Evolutionary conservation across 768 basidiomycete genomes (phyloP).

Genomic region (Amanita rubescens): DNA sequence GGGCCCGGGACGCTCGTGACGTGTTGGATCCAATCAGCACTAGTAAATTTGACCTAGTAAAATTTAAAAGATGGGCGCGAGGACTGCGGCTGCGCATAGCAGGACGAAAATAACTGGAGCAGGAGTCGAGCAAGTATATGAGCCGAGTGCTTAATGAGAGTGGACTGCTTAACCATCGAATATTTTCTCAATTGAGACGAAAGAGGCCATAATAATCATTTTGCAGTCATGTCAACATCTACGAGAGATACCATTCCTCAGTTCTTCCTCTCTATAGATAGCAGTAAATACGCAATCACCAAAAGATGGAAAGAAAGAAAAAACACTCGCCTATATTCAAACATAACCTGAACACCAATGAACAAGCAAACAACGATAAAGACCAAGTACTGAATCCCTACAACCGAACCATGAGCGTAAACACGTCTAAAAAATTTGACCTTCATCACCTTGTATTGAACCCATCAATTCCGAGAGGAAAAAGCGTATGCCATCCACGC

Average conservation of each 20-base stretch:
- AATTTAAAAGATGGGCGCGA: too few relatives aligned
- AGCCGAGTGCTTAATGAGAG: too few relatives aligned
- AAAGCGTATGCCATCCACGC: constrained; percentile 69
- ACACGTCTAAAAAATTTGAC: constrained; percentile 1
- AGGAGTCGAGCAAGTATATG: too few relatives aligned
- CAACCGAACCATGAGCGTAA: constrained; percentile 3
- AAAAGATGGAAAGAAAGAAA: not conserved
- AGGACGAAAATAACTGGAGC: too few relatives aligned
- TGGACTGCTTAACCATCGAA: too few relatives aligned
- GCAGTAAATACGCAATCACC: not conserved
- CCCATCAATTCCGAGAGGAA: constrained; percentile 57
- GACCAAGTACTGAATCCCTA: constrained; percentile 63
- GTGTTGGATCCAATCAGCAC: too few relatives aligned
- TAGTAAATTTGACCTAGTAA: too few relatives aligned
- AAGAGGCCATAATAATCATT: too few relatives aligned
- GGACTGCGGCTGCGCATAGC: too few relatives aligned
- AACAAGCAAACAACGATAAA: constrained; percentile 61
- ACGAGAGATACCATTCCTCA: constrained; percentile 6
- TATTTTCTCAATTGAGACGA: too few relatives aligned
- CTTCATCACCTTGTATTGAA: constrained; percentile 51
- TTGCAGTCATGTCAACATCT: constrained; percentile 6
- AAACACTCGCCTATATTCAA: constrained; percentile 77
- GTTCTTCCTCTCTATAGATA: constrained; percentile 2
- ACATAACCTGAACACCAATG: constrained; percentile 85
- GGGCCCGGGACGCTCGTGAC: too few relatives aligned